Evolutionary conservation across 306 rosid species (phyloP).

Genomic region (Acacia crassicarpa): DNA sequence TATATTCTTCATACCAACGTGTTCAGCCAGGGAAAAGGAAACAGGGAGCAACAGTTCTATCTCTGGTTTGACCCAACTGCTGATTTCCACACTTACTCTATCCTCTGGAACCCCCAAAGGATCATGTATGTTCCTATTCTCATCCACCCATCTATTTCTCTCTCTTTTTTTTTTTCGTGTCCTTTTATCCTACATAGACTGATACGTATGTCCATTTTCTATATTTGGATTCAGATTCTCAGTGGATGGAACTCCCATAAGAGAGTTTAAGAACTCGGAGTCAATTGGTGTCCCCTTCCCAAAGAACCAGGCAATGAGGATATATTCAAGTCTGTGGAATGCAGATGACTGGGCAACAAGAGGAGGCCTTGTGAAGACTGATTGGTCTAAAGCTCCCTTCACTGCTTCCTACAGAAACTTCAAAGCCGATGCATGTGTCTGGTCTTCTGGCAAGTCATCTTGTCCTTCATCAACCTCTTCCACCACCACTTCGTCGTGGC

Average conservation of each 20-base stretch:
- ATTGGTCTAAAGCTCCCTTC: conserved; percentile 68
- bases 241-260: background rate
- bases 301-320: background rate
- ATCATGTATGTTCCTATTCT: background rate
- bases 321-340: conserved; percentile 69
- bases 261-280: conserved; percentile 9
- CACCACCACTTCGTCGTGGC: conserved; percentile 33
- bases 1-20: conserved; percentile 51
- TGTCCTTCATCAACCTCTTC: conserved; percentile 29
- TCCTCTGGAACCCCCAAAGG: conserved; percentile 12
- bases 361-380: conserved; percentile 71
- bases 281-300: background rate
- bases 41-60: conserved; percentile 56
- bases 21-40: conserved; percentile 33
- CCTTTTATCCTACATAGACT: background rate
- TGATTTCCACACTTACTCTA: conserved; percentile 45
- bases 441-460: conserved; percentile 39
- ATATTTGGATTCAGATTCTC: background rate
- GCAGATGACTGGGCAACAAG: conserved; percentile 93
- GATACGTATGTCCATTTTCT: background rate
- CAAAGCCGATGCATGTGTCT: conserved; percentile 50
- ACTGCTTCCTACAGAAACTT: conserved; percentile 62
- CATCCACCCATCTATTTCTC: background rate
- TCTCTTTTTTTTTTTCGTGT: background rate
- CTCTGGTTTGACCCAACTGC: conserved; percentile 60